Evolutionary conservation across 306 rosid species (phyloP).

Genomic region (Castanea mollissima): DNA sequence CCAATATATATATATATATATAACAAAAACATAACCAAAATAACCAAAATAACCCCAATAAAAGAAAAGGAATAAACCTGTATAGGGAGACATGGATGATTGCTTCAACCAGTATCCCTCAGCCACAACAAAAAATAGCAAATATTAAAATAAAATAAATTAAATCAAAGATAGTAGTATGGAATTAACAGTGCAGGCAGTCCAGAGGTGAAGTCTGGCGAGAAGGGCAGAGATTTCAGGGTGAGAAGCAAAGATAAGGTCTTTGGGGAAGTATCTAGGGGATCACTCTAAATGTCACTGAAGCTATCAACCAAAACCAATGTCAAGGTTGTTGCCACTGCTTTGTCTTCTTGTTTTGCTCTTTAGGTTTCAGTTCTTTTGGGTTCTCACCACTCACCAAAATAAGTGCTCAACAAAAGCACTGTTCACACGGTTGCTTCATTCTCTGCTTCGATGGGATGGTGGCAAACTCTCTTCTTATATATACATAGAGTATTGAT

Average conservation of each 20-base stretch:
- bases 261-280: constrained; percentile 59
- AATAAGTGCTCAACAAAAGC: too few relatives aligned
- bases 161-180: neutral
- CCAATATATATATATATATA: neutral
- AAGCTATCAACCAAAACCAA: constrained; percentile 67
- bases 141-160: neutral
- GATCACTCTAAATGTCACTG: constrained; percentile 57
- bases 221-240: constrained; percentile 91
- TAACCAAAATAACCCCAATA: neutral
- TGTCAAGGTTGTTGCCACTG: constrained; percentile 25
- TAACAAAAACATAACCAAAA: constrained; percentile 10
- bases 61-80: constrained; percentile 41
- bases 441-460: too few relatives aligned
- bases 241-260: constrained; percentile 79
- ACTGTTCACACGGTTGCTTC: too few relatives aligned
- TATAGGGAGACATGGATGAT: constrained; percentile 78
- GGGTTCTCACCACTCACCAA: too few relatives aligned
- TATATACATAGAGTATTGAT: too few relatives aligned
- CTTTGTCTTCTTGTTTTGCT: constrained; percentile 32
- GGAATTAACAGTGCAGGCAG: neutral
- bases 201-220: constrained; percentile 85
- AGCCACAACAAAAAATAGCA: constrained; percentile 46
- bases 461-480: too few relatives aligned
- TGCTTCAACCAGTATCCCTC: constrained; percentile 94
- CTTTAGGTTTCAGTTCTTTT: constrained; percentile 25